Evolutionary conservation across 202 grass and related monocot species (phyloP), one percentile per base, ranked within the genome.

Genomic region (Dendrocalamus latiflorus): DNA sequence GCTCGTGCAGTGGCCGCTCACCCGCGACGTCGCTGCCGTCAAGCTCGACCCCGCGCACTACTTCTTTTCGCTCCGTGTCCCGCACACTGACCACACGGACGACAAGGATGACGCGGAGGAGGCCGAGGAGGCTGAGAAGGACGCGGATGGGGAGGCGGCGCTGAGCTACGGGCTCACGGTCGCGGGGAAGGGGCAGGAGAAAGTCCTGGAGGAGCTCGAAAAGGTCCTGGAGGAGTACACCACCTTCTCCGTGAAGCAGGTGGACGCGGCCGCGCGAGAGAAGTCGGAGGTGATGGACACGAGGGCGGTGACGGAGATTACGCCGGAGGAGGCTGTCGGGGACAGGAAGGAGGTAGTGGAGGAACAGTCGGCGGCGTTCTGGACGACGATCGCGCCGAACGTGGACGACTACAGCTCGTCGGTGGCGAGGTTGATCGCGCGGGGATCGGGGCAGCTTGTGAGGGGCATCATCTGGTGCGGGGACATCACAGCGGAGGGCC

Each of bases 41-140:
- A 95, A 95, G 85, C 92, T 98, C 64, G 95, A 98, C 74, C 12
- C 77, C 18, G 83, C 91, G 16, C 96, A 95, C 83, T 98, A 93
- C 81, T 98, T 98, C 93, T 98, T 95, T 74, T 91, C 96, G 51
- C 89, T 98, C 79, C 91, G 72, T 51, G 93, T 92, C 55, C 93
- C 96, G 61, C 88, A 85, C 30, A 66, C 83, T 4, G 75, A 71
- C 70, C 65, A 74, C 41, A 72, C 39, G 18, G 89, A 85, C 20
- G 81, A 79, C 62, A 76, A 76, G 61, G 87, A 83, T 22, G 93
- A 78, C 1, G 72, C 21, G 1, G 78, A 60, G 41, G 85, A 62
- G 33, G 60, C 18, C 50, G n/a, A n/a, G n/a, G 88, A 42, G 30
- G 69, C 28, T 6, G 75, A 64, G 16, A 55, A 53, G 48, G 64